phyloP scores from a whole-genome alignment of 2,329 filamentous ascomycete species.

The Nannizziopsis barbatae region DNA sequence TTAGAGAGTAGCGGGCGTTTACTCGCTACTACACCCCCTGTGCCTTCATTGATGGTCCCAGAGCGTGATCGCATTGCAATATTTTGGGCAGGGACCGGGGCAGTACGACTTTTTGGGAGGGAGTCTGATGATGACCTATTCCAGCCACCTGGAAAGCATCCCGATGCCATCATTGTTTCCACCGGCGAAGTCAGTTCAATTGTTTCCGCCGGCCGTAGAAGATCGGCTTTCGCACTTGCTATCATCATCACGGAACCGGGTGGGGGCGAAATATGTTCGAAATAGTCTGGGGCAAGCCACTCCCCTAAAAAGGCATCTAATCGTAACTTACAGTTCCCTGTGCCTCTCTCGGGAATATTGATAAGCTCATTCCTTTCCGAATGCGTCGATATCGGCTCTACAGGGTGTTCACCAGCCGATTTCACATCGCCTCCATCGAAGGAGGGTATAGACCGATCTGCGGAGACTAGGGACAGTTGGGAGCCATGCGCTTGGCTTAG shows the following conservation, averaged over 20 bases:
- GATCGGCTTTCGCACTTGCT: conserved; percentile 72
- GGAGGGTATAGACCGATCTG: no score
- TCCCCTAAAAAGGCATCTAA: conserved; percentile 90
- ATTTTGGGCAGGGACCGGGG: not conserved
- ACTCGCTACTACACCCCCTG: not conserved
- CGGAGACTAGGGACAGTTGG: not conserved
- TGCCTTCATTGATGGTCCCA: not conserved
- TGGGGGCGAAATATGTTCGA: conserved; percentile 80
- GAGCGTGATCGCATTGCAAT: not conserved
- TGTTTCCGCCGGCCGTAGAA: conserved; percentile 62
- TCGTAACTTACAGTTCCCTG: conserved; percentile 43
- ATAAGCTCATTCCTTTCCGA: not conserved
- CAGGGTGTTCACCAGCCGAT: no score
- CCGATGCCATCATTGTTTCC: conserved; percentile 28
- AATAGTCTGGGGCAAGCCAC: conserved; percentile 90
- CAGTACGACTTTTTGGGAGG: not conserved
- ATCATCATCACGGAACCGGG: conserved; percentile 81
- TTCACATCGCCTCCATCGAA: no score
- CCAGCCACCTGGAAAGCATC: conserved; percentile 49
- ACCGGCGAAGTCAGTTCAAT: conserved; percentile 37
- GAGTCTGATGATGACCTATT: conserved; percentile 22
- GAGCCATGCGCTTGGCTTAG: conserved; percentile 43
- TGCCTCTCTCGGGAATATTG: not conserved
- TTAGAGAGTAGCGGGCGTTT: conserved; percentile 20
- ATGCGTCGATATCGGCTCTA: not conserved